Percentiles rank a stretch among this genome's conserved stretches.
Evolutionary conservation across 169 alveolate species (phyloP).

Genomic region (Eimeria maxima): DNA sequence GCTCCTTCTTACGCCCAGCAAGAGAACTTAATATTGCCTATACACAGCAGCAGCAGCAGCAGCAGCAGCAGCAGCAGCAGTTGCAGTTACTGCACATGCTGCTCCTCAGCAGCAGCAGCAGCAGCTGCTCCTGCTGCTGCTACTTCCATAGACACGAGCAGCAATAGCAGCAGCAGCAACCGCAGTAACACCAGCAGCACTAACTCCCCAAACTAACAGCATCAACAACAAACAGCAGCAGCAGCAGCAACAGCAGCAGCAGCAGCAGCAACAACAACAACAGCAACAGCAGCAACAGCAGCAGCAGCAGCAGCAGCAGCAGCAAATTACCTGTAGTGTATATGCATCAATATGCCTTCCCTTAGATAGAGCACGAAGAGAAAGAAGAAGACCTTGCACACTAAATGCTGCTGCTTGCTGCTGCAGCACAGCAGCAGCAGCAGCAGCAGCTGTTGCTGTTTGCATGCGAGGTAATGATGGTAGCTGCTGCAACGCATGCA

Average conservation of each 20-base stretch:
- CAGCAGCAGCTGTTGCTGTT: neutral
- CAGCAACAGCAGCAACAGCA: neutral
- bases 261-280: neutral
- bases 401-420: neutral
- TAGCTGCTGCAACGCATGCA: neutral
- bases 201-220: neutral
- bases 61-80: neutral
- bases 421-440: neutral
- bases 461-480: neutral
- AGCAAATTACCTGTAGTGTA: neutral
- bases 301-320: slow-evolving; percentile 17
- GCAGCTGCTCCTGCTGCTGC: neutral
- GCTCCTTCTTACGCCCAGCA: neutral
- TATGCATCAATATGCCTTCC: neutral
- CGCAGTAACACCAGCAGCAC: neutral
- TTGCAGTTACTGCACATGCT: neutral
- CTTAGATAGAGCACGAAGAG: neutral
- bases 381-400: neutral
- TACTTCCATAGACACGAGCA: neutral
- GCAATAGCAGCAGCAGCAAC: neutral
- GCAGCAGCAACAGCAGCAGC: neutral
- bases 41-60: neutral
- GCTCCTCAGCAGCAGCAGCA: neutral
- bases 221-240: no score
- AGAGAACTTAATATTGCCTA: neutral